Percentiles rank a stretch among this genome's conserved stretches.
These are phyloP conservation scores for Aureobasidium namibiae DNA, from an alignment of 2,329 filamentous ascomycete genomes.

Conservation along the genomic window DNA sequence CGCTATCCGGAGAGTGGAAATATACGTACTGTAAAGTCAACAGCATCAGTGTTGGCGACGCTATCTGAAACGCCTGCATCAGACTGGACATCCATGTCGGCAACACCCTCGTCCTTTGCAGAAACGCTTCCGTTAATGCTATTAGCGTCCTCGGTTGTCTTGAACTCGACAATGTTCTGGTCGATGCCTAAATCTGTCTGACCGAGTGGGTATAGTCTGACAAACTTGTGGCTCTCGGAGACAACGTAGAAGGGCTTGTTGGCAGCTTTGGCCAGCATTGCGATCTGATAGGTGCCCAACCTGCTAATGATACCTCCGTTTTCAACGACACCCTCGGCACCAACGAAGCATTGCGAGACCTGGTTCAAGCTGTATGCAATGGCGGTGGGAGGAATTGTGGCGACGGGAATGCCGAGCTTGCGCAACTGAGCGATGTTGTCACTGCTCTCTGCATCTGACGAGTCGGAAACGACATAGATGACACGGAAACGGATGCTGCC, in stretches of 20 bases:
- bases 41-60: conserved; percentile 37
- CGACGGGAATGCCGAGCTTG: conserved; percentile 69
- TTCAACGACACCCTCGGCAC: conserved; percentile 78
- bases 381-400: conserved; percentile 67
- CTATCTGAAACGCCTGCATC: conserved; percentile 15
- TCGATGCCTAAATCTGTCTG: conserved; percentile 75
- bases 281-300: conserved; percentile 81
- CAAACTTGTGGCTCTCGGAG: conserved; percentile 94
- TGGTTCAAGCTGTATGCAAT: conserved; percentile 71
- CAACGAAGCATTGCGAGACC: conserved; percentile 61
- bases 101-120: conserved; percentile 21
- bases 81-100: conserved; percentile 23
- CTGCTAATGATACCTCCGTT: conserved; percentile 89
- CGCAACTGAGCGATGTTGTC: conserved; percentile 64
- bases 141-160: conserved; percentile 36
- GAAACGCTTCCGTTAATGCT: conserved; percentile 9
- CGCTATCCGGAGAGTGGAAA: background rate
- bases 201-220: conserved; percentile 72
- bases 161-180: conserved; percentile 70
- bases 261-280: conserved; percentile 63
- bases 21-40: conserved; percentile 59
- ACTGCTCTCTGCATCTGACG: conserved; percentile 52
- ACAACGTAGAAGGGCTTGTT: conserved; percentile 83
- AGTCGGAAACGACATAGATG: conserved; percentile 52
- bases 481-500: conserved; percentile 68